Percentiles rank a stretch among this genome's conserved stretches.
These are phyloP conservation scores for Thermothielavioides terrestris DNA, from an alignment of 495 filamentous ascomycete species.

Conservation along the genomic window DNA sequence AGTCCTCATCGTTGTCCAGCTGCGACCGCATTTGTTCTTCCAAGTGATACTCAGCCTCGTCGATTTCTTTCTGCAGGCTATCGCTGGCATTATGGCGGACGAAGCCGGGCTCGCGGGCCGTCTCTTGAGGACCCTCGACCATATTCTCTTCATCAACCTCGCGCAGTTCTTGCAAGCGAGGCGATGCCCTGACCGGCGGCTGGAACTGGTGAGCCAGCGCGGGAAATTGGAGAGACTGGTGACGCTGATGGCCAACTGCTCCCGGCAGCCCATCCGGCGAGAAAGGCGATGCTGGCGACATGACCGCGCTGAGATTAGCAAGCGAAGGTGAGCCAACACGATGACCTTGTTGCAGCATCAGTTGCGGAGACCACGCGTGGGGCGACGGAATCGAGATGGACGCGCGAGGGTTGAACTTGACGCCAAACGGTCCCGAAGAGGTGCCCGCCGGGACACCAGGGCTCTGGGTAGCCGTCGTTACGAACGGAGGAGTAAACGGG, in stretches of 20 bases:
- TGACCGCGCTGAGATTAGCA: conserved; percentile 38
- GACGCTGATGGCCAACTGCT: conserved; percentile 45
- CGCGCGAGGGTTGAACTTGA: conserved; percentile 46
- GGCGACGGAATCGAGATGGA: conserved; percentile 46
- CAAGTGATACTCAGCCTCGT: conserved; percentile 75
- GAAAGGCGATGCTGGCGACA: conserved; percentile 46
- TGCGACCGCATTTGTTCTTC: conserved; percentile 65
- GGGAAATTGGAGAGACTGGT: conserved; percentile 51
- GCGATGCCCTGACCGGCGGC: conserved; percentile 45
- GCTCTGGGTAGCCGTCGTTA: conserved; percentile 47
- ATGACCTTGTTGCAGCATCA: conserved; percentile 43
- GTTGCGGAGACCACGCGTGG: conserved; percentile 47
- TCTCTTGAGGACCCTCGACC: conserved; percentile 39
- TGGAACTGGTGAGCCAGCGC: conserved; percentile 46
- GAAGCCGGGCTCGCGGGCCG: conserved; percentile 38
- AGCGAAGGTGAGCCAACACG: conserved; percentile 52
- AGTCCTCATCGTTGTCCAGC: conserved; percentile 57
- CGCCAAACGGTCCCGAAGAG: conserved; percentile 51
- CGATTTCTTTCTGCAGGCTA: conserved; percentile 74
- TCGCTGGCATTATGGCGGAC: conserved; percentile 37
- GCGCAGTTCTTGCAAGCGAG: conserved; percentile 45
- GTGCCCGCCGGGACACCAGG: conserved; percentile 43
- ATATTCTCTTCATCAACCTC: conserved; percentile 47
- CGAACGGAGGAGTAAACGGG: conserved; percentile 50
- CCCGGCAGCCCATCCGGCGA: conserved; percentile 38